Percentiles rank a stretch among this genome's conserved stretches.
Conservation (phyloP, 2,329 filamentous ascomycete species). For the Cladosporium halotolerans region DNA sequence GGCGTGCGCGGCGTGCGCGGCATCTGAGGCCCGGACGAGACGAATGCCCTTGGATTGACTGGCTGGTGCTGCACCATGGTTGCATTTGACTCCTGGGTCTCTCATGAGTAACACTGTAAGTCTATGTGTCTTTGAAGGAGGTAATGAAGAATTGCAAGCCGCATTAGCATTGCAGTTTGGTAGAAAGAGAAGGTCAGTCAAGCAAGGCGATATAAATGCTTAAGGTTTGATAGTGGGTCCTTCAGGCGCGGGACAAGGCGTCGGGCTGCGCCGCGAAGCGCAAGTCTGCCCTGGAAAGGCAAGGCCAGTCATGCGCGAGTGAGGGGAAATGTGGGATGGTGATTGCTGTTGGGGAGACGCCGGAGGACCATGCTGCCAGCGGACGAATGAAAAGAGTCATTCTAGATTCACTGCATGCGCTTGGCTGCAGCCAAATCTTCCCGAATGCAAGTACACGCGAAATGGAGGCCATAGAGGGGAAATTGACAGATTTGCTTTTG, state of each 20-base stretch:
- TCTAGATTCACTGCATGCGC: not conserved
- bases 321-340: slow-evolving; percentile 3
- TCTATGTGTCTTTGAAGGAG: too few species aligned
- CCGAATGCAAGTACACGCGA: too few species aligned
- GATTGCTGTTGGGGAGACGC: not conserved
- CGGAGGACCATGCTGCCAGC: not conserved
- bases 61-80: too few species aligned
- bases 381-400: not conserved
- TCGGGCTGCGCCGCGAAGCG: not conserved
- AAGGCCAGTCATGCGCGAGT: not conserved
- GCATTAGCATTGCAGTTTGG: too few species aligned
- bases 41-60: too few species aligned
- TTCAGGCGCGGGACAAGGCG: not conserved
- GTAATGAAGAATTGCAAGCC: too few species aligned
- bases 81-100: too few species aligned
- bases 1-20: too few species aligned
- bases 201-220: not conserved
- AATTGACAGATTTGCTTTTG: slow-evolving; percentile 5
- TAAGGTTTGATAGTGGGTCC: not conserved
- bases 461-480: not conserved
- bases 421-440: not conserved
- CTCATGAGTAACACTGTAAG: too few species aligned
- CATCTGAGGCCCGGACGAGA: too few species aligned
- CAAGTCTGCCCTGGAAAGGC: not conserved
- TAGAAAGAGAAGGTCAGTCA: too few species aligned